phyloP scores from a whole-genome alignment of 2,329 filamentous ascomycete genomes.

The Alternaria sp. region DNA sequence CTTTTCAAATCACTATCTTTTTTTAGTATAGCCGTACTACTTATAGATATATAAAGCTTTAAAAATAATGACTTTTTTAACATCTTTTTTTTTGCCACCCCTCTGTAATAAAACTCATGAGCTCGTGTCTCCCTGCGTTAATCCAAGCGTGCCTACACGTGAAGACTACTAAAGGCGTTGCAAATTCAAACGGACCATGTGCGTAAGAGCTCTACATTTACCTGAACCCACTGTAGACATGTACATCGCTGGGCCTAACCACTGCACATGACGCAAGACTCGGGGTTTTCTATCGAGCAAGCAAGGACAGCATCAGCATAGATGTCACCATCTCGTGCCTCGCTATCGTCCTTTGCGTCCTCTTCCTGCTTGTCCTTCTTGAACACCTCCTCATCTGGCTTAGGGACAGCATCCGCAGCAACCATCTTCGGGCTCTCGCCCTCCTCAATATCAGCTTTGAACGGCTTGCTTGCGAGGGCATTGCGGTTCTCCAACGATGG shows the following conservation, averaged over 20 bases:
- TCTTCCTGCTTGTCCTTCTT: conserved; percentile 72
- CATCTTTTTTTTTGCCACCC: too few relatives aligned
- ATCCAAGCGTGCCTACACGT: conserved; percentile 18
- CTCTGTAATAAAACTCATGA: conserved; percentile 30
- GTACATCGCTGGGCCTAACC: conserved; percentile 64
- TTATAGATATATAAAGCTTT: too few relatives aligned
- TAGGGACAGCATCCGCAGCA: conserved; percentile 70
- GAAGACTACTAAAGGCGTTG: conserved; percentile 25
- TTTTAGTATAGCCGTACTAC: too few relatives aligned
- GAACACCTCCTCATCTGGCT: conserved; percentile 70
- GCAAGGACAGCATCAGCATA: conserved; percentile 91
- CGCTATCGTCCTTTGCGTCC: conserved; percentile 74
- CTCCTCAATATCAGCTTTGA: conserved; percentile 80
- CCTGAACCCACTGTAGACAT: background rate
- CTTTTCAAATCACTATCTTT: too few relatives aligned
- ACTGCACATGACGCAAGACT: conserved; percentile 96
- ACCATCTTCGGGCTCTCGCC: conserved; percentile 82
- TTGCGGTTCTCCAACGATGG: conserved; percentile 57
- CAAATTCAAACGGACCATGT: conserved; percentile 14
- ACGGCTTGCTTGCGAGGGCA: conserved; percentile 69
- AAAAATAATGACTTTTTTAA: too few relatives aligned
- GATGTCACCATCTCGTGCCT: conserved; percentile 86
- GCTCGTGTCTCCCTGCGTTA: conserved; percentile 33
- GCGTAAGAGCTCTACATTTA: conserved; percentile 18
- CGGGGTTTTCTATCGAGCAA: conserved; percentile 97